Evolutionary conservation across 2,329 filamentous ascomycete genomes (phyloP).

Genomic region (Colletotrichum sp.): DNA sequence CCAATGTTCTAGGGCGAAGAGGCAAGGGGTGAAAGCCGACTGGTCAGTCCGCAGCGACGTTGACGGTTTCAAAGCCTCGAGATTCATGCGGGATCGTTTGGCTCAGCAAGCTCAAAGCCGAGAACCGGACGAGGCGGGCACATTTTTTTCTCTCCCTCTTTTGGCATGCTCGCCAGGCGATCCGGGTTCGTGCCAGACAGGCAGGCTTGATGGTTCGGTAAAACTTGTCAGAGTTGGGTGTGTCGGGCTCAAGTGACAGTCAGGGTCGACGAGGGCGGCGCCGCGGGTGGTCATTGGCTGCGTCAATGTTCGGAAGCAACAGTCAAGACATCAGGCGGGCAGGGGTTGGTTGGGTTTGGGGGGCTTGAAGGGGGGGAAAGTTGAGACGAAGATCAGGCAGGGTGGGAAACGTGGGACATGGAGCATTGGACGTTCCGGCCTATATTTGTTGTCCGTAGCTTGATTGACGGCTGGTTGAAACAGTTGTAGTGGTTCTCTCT

Average conservation of each 20-base stretch:
- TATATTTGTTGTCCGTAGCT: neutral
- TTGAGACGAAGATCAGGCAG: constrained; percentile 21
- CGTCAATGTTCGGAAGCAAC: neutral
- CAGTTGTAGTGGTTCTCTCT: neutral
- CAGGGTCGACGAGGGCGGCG: neutral
- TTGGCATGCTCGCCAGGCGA: neutral
- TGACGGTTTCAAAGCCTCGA: constrained; percentile 1
- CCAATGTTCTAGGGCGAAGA: constrained; percentile 3
- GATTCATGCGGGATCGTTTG: constrained; percentile 9
- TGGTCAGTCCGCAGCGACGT: constrained; percentile 7
- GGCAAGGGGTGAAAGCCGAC: neutral
- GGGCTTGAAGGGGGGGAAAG: neutral
- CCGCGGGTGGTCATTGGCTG: neutral
- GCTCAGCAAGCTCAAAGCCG: constrained; percentile 5
- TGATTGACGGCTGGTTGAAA: constrained; percentile 4
- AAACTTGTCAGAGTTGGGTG: neutral
- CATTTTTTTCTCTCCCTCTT: neutral
- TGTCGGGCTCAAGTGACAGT: constrained; percentile 5
- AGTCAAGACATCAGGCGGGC: constrained; percentile 12
- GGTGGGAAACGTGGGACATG: constrained; percentile 11
- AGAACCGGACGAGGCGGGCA: constrained; percentile 9
- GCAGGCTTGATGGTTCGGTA: neutral
- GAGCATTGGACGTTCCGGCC: constrained; percentile 12
- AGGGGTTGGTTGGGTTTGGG: neutral
- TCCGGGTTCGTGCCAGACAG: neutral